Evolutionary conservation across 495 filamentous ascomycete species (phyloP).

Genomic region (Jackrogersella minutella): DNA sequence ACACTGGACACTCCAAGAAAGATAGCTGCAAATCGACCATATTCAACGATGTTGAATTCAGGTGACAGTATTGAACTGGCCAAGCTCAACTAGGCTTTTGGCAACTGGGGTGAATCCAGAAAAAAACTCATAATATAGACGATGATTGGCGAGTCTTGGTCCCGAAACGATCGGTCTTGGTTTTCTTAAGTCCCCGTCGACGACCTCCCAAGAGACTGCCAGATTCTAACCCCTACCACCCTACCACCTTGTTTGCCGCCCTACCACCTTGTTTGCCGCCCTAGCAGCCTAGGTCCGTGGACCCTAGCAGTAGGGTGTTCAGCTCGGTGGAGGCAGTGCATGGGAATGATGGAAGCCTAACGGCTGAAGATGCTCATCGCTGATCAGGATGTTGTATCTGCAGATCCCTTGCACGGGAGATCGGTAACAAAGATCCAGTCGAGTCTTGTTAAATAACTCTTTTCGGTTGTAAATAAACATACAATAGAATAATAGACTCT

Average conservation of each 20-base stretch:
- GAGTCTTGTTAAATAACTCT: neutral
- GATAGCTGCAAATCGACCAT: neutral
- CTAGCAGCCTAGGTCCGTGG: too few species aligned
- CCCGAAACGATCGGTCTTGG: neutral
- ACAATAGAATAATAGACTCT: neutral
- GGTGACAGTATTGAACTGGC: neutral
- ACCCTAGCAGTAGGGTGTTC: too few species aligned
- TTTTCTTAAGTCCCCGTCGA: neutral
- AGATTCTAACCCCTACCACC: too few species aligned
- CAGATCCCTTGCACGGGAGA: neutral
- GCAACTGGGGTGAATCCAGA: neutral
- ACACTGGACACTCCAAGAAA: neutral
- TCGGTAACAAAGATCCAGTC: neutral
- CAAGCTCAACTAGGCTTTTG: neutral
- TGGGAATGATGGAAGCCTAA: constrained; percentile 10
- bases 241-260: too few species aligned
- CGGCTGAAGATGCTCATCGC: neutral
- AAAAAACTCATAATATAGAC: neutral
- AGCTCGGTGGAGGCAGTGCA: constrained; percentile 27
- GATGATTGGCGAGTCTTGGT: neutral
- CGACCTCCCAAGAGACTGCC: too few species aligned
- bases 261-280: too few species aligned
- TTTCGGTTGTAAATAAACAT: neutral
- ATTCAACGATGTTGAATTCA: neutral
- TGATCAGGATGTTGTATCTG: constrained; percentile 2